Conservation (phyloP, 495 filamentous ascomycete genomes). For the Monascus purpureus region DNA sequence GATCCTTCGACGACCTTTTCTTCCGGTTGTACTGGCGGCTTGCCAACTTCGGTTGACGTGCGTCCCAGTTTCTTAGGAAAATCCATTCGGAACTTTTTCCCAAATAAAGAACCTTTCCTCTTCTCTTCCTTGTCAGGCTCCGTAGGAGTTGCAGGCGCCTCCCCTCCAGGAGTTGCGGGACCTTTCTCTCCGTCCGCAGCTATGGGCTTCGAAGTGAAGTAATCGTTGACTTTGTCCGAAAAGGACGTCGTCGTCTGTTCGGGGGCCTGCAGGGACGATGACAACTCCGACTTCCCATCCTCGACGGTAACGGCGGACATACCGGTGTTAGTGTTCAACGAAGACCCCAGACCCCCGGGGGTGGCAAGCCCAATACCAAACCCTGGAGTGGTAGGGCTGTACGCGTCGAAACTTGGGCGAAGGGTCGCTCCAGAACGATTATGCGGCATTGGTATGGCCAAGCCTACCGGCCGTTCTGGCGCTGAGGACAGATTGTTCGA, state of each 20-base stretch:
- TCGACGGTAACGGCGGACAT: conserved; percentile 26
- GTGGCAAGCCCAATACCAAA: conserved; percentile 69
- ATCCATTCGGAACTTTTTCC: conserved; percentile 77
- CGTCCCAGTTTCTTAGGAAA: conserved; percentile 77
- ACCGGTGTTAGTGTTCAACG: conserved; percentile 16
- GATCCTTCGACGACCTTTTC: conserved; percentile 70
- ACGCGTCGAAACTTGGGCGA: conserved; percentile 45
- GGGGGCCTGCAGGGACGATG: conserved; percentile 17
- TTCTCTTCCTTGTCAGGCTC: conserved; percentile 66
- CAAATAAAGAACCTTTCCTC: conserved; percentile 54
- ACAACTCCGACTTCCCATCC: conserved; percentile 9
- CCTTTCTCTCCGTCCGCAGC: conserved; percentile 18
- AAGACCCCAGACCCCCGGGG: conserved; percentile 28
- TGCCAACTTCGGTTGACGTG: conserved; percentile 65
- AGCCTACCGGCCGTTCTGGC: conserved; percentile 29
- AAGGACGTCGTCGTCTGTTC: conserved; percentile 32
- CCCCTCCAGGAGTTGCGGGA: conserved; percentile 33
- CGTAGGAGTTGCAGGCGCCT: conserved; percentile 37
- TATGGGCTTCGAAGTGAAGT: conserved; percentile 41
- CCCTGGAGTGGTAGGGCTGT: conserved; percentile 54
- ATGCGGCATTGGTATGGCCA: conserved; percentile 27
- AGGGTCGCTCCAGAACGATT: conserved; percentile 45
- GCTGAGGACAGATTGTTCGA: conserved; percentile 52
- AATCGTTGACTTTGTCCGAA: conserved; percentile 43
- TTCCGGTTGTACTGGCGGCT: conserved; percentile 56